Percentiles rank a stretch among this genome's conserved stretches.
These are phyloP conservation scores for Magnaporthiopsis rhizophila DNA, from an alignment of 2,329 filamentous ascomycete species.

Conservation along the genomic window DNA sequence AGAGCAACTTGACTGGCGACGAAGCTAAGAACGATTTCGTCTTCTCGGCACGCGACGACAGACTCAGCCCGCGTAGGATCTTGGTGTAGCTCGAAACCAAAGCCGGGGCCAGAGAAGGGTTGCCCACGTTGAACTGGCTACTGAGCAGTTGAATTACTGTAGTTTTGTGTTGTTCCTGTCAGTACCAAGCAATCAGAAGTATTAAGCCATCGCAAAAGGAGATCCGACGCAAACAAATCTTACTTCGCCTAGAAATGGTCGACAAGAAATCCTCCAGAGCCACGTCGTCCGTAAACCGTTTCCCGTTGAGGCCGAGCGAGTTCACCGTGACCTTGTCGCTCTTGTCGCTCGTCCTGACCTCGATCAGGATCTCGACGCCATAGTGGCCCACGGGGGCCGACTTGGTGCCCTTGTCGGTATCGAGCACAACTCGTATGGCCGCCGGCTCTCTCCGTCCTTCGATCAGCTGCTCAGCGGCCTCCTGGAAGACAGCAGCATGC, in stretches of 20 bases:
- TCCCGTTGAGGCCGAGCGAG: conserved; percentile 58
- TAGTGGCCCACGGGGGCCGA: conserved; percentile 58
- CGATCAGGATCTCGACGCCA: conserved; percentile 63
- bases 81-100: conserved; percentile 73
- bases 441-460: conserved; percentile 61
- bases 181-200: conserved; percentile 16
- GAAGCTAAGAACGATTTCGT: conserved; percentile 62
- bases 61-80: conserved; percentile 60
- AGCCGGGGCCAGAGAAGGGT: conserved; percentile 54
- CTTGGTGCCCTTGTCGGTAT: conserved; percentile 59
- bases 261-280: conserved; percentile 65
- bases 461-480: conserved; percentile 52
- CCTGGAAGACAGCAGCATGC: conserved; percentile 64
- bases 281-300: conserved; percentile 66
- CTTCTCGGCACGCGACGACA: conserved; percentile 55
- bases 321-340: conserved; percentile 38
- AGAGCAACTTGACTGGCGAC: conserved; percentile 88
- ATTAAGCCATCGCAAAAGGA: not conserved
- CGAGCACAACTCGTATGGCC: conserved; percentile 63
- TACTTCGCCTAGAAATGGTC: conserved; percentile 66
- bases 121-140: conserved; percentile 59
- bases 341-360: conserved; percentile 46
- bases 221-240: conserved; percentile 23
- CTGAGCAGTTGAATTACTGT: conserved; percentile 66
- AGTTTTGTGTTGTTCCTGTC: conserved; percentile 16